Conservation (phyloP, 495 filamentous ascomycete species). For the Aspergillus mulundensis region DNA sequence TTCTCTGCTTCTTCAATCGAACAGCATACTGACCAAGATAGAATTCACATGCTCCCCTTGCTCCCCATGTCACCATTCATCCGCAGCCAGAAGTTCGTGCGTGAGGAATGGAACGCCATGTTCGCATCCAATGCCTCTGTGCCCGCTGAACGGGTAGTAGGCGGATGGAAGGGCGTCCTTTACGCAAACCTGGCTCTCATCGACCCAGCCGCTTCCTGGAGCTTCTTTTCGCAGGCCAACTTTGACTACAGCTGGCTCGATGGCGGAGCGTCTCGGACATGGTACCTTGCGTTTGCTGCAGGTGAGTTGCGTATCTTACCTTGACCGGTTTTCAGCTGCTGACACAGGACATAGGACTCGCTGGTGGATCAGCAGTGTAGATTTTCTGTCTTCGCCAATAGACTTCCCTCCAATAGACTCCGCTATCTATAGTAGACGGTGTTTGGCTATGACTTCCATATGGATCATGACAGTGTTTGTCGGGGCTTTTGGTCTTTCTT, state of each 20-base stretch:
- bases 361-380: neutral
- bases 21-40: constrained; percentile 16
- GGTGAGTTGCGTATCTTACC: constrained; percentile 33
- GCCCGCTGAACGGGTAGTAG: constrained; percentile 55
- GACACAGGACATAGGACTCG: constrained; percentile 1
- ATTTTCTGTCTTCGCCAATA: neutral
- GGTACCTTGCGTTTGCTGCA: constrained; percentile 83
- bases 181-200: constrained; percentile 78
- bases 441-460: neutral
- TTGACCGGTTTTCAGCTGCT: neutral
- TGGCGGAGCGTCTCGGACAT: constrained; percentile 79
- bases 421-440: neutral
- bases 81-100: constrained; percentile 65
- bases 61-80: constrained; percentile 66
- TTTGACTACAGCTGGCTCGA: constrained; percentile 77
- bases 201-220: constrained; percentile 64
- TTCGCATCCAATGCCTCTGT: constrained; percentile 50
- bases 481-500: neutral
- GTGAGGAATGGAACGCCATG: constrained; percentile 79
- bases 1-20: neutral
- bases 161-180: constrained; percentile 84
- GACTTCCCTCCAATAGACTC: neutral
- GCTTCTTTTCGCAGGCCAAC: constrained; percentile 63
- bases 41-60: constrained; percentile 95
- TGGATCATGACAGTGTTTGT: neutral